These are phyloP conservation scores for Afroboletus lepidellus DNA, from an alignment of 1,284 basidiomycete species.

Conservation along the genomic window DNA sequence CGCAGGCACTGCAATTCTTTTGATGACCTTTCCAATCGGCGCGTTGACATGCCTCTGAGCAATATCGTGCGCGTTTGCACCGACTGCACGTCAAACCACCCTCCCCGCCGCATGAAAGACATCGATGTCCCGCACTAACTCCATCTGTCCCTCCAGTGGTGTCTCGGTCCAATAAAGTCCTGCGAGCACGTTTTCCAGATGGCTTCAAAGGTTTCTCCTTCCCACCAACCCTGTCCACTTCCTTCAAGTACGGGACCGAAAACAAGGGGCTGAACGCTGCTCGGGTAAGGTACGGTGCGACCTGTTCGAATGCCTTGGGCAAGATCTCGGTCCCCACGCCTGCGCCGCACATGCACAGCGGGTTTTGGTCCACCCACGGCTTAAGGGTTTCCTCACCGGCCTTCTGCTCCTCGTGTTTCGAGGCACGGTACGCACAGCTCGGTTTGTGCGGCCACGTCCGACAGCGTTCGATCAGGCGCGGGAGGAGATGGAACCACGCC, in stretches of 20 bases:
- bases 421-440: slow-evolving; percentile 41
- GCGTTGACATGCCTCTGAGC: slow-evolving; percentile 43
- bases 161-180: too few species aligned
- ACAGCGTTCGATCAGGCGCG: slow-evolving; percentile 49
- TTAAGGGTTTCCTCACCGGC: neutral
- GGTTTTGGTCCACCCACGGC: slow-evolving; percentile 1
- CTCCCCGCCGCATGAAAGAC: slow-evolving; percentile 32
- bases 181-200: neutral
- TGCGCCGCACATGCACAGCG: slow-evolving; percentile 46
- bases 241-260: slow-evolving; percentile 43
- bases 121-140: slow-evolving; percentile 2
- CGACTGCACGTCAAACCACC: slow-evolving; percentile 27
- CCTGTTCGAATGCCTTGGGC: slow-evolving; percentile 20
- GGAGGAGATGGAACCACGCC: slow-evolving; percentile 49
- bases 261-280: slow-evolving; percentile 53
- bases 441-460: slow-evolving; percentile 49
- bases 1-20: slow-evolving; percentile 13
- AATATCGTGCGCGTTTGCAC: slow-evolving; percentile 42
- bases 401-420: neutral
- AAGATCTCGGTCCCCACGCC: slow-evolving; percentile 40
- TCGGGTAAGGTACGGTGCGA: slow-evolving; percentile 45
- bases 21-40: slow-evolving; percentile 45
- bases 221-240: slow-evolving; percentile 5
- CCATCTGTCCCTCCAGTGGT: neutral
- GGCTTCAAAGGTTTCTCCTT: neutral